Evolutionary conservation across 106 monocot species (phyloP).

Genomic region (Narthecium ossifragum): DNA sequence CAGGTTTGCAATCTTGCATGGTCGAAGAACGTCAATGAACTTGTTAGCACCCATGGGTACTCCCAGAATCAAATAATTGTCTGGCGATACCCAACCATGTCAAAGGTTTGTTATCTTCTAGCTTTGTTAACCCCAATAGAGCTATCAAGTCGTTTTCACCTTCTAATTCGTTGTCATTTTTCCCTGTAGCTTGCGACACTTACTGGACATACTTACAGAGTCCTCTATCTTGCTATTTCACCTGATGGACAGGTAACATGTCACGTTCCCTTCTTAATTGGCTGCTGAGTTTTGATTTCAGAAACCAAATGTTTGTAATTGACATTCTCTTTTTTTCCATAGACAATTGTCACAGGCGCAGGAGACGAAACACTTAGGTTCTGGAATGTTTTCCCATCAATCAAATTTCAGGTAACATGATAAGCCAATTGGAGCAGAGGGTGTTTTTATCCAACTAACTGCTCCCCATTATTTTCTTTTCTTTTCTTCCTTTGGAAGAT

Average conservation of each 20-base stretch:
- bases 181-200: constrained; percentile 79
- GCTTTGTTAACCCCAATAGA: neutral
- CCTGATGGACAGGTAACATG: constrained; percentile 88
- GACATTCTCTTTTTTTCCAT: constrained; percentile 10
- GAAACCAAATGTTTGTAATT: neutral
- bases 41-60: constrained; percentile 97
- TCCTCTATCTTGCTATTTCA: constrained; percentile 89
- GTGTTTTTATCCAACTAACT: too few species aligned
- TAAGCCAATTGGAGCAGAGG: neutral
- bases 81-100: constrained; percentile 89
- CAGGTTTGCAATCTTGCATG: constrained; percentile 96
- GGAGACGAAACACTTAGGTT: constrained; percentile 93
- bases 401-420: constrained; percentile 32
- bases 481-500: too few species aligned
- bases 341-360: constrained; percentile 98
- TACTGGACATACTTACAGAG: constrained; percentile 86
- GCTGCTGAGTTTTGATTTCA: neutral
- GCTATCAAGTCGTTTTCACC: neutral
- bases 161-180: constrained; percentile 3
- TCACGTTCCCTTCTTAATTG: neutral
- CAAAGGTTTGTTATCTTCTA: constrained; percentile 48
- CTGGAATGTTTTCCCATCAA: constrained; percentile 94
- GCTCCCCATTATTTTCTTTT: too few species aligned
- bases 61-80: constrained; percentile 98
- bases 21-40: constrained; percentile 98